Conservation (phyloP, 2,329 filamentous ascomycete genomes). For the Fusarium drepaniforme region DNA sequence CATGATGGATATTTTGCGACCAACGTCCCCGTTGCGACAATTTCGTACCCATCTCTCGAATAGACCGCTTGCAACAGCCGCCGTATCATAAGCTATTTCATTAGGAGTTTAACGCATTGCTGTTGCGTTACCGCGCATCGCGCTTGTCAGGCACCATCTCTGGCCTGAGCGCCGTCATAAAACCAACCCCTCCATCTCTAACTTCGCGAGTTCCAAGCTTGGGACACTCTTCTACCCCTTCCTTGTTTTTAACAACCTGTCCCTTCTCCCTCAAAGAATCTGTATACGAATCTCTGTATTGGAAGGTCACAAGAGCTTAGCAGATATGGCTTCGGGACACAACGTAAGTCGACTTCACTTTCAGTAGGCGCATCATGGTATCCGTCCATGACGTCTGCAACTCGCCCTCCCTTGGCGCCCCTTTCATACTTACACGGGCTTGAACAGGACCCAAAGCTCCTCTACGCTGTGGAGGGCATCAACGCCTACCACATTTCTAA, state of each 20-base stretch:
- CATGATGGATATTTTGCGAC: conserved; percentile 17
- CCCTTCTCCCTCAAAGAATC: neutral
- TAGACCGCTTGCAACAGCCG: conserved; percentile 21
- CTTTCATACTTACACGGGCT: conserved; percentile 22
- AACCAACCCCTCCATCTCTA: conserved; percentile 38
- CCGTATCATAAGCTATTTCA: conserved; percentile 12
- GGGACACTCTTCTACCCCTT: conserved; percentile 15
- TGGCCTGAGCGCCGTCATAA: conserved; percentile 27
- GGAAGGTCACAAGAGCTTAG: neutral
- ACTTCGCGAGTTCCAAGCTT: conserved; percentile 37
- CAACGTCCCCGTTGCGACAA: conserved; percentile 15
- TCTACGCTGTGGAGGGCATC: conserved; percentile 85
- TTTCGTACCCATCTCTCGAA: conserved; percentile 22
- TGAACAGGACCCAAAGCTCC: conserved; percentile 70
- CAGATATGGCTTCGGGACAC: conserved; percentile 48
- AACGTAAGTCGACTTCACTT: conserved; percentile 43
- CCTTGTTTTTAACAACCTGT: neutral
- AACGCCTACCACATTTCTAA: conserved; percentile 91
- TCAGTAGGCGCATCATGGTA: conserved; percentile 19
- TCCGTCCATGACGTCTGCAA: conserved; percentile 20
- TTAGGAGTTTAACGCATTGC: conserved; percentile 1
- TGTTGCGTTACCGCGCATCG: conserved; percentile 34
- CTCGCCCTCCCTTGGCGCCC: conserved; percentile 2
- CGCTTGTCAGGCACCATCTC: conserved; percentile 34
- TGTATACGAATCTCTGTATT: neutral